Percentiles rank a stretch among this genome's conserved stretches.
Evolutionary conservation across 495 filamentous ascomycete genomes (phyloP).

Genomic region (Amorphotheca resinae): DNA sequence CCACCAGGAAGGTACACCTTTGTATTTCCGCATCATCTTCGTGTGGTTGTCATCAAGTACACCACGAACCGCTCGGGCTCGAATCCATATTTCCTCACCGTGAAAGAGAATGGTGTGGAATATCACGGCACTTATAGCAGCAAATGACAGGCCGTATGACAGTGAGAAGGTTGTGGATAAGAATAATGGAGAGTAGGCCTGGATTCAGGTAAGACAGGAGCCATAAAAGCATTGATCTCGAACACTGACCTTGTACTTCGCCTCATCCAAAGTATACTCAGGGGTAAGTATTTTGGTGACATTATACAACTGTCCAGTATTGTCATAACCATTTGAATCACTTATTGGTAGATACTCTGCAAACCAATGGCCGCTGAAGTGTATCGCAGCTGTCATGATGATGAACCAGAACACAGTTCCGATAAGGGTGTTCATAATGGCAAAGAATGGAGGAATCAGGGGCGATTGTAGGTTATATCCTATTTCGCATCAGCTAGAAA

Average conservation of each 20-base stretch:
- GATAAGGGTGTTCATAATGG: constrained; percentile 48
- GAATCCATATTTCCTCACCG: constrained; percentile 44
- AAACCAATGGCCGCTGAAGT: constrained; percentile 59
- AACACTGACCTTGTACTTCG: background rate
- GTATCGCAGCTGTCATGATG: constrained; percentile 34
- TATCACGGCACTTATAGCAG: constrained; percentile 52
- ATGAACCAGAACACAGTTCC: constrained; percentile 45
- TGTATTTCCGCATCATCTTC: constrained; percentile 47
- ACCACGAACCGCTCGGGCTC: constrained; percentile 1
- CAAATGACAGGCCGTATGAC: constrained; percentile 59
- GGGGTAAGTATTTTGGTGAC: constrained; percentile 38
- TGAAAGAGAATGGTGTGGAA: constrained; percentile 54
- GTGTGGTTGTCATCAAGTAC: constrained; percentile 30
- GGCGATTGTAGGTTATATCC: constrained; percentile 15
- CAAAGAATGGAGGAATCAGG: constrained; percentile 44
- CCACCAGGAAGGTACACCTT: constrained; percentile 45
- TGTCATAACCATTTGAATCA: constrained; percentile 49
- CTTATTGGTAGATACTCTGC: constrained; percentile 44
- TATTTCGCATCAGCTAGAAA: constrained; percentile 19
- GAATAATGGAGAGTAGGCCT: constrained; percentile 50
- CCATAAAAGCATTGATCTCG: too few relatives aligned
- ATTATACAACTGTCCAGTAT: constrained; percentile 44
- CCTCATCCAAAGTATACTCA: constrained; percentile 34
- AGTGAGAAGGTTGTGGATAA: constrained; percentile 51
- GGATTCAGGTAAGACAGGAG: constrained; percentile 34